These are phyloP conservation scores for Dorcoceras hygrometricum DNA, from an alignment of 257 asterid species.

Conservation along the genomic window DNA sequence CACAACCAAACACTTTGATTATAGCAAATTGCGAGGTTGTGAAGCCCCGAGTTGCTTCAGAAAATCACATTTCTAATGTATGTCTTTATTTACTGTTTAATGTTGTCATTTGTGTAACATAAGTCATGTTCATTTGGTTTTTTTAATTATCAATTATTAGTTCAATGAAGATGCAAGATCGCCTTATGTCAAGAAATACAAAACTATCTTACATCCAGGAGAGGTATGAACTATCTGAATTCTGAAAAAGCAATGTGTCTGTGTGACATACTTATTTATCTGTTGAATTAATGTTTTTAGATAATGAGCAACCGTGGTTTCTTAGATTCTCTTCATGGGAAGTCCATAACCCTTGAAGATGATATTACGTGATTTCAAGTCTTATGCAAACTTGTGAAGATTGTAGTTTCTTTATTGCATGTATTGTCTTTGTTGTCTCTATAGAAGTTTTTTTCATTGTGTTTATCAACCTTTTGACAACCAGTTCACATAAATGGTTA, in stretches of 20 bases:
- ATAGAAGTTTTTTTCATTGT: neutral
- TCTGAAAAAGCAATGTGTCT: neutral
- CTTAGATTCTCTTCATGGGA: neutral
- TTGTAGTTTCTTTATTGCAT: neutral
- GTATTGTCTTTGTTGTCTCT: neutral
- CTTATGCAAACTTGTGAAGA: neutral
- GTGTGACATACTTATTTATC: neutral
- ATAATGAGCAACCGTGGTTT: neutral
- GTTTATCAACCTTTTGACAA: neutral
- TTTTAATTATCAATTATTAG: slow-evolving; percentile 39
- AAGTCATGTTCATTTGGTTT: slow-evolving; percentile 21
- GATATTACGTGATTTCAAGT: neutral
- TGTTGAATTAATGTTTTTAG: neutral
- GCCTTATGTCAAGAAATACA: slow-evolving; percentile 90
- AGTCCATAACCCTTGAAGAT: too few species aligned
- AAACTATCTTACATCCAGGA: slow-evolving; percentile 96
- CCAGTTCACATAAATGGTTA: slow-evolving; percentile 1
- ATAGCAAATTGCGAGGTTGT: slow-evolving; percentile 90
- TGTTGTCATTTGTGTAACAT: neutral
- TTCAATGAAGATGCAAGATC: slow-evolving; percentile 97
- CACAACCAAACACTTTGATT: slow-evolving; percentile 92
- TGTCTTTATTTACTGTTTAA: slow-evolving; percentile 6
- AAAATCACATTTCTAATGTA: slow-evolving; percentile 83
- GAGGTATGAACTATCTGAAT: slow-evolving; percentile 54
- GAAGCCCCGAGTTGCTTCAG: slow-evolving; percentile 93